Percentiles rank a stretch among this genome's conserved stretches.
These are phyloP conservation scores for Yarrowia hollandica DNA, from an alignment of 805 yeast species.

Conservation along the genomic window DNA sequence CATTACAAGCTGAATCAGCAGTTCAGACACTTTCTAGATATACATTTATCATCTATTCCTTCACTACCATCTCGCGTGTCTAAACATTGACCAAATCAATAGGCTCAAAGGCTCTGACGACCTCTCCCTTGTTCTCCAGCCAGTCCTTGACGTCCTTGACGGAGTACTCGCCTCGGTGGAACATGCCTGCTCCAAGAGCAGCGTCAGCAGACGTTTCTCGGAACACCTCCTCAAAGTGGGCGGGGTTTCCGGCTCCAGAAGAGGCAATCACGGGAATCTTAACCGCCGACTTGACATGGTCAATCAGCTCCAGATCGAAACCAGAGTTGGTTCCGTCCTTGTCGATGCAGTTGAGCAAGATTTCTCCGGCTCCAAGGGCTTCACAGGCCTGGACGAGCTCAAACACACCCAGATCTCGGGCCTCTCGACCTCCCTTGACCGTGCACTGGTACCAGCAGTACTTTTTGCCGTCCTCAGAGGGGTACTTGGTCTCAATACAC, in stretches of 20 bases:
- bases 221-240: slow-evolving; percentile 87
- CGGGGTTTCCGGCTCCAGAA: slow-evolving; percentile 94
- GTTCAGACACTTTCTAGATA: no score
- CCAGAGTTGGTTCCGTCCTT: slow-evolving; percentile 97
- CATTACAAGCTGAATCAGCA: no score
- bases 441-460: slow-evolving; percentile 96
- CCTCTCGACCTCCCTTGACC: slow-evolving; percentile 93
- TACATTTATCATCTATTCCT: no score
- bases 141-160: slow-evolving; percentile 79
- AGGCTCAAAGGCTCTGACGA: slow-evolving; percentile 46
- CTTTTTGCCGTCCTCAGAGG: slow-evolving; percentile 87
- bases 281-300: slow-evolving; percentile 73
- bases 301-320: slow-evolving; percentile 80
- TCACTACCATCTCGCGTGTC: no score
- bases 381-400: slow-evolving; percentile 90
- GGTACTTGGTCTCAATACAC: slow-evolving; percentile 58
- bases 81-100: background rate
- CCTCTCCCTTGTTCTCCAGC: slow-evolving; percentile 59
- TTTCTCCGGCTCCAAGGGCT: slow-evolving; percentile 94
- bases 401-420: slow-evolving; percentile 84
- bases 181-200: slow-evolving; percentile 98
- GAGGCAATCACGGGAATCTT: slow-evolving; percentile 94
- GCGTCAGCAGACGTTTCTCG: slow-evolving; percentile 84
- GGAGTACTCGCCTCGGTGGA: slow-evolving; percentile 91
- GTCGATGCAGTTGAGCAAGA: slow-evolving; percentile 89